phyloP scores from a whole-genome alignment of 78 protist genomes.

The Mastigamoeba balamuthi region DNA sequence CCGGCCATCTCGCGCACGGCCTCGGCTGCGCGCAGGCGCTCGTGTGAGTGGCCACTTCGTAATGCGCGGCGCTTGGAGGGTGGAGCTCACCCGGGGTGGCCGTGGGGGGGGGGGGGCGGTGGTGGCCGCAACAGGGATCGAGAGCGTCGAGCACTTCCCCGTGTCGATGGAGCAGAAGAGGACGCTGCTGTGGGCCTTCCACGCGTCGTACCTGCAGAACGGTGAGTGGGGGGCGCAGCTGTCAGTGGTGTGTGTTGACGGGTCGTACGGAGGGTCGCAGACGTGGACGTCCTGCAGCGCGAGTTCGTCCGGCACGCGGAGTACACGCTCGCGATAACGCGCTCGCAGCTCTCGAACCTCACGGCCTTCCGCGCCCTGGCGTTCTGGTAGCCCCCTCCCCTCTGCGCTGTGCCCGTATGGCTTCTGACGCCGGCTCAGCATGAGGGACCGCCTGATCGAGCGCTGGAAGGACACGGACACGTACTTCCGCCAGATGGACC shows the following conservation, averaged over 20 bases:
- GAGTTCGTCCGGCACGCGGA: constrained; percentile 46
- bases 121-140: too few species aligned
- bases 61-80: too few species aligned
- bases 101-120: too few species aligned
- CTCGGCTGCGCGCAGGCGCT: too few species aligned
- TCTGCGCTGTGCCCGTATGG: background rate
- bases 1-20: too few species aligned
- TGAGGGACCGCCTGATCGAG: constrained; percentile 48
- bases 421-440: background rate
- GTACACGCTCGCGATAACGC: constrained; percentile 46
- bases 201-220: constrained; percentile 25
- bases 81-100: too few species aligned
- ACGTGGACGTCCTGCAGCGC: constrained; percentile 7
- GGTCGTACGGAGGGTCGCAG: background rate
- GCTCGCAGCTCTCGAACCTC: constrained; percentile 11
- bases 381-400: background rate
- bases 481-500: constrained; percentile 19
- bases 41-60: too few species aligned
- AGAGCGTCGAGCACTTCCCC: background rate
- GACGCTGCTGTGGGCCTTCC: constrained; percentile 35
- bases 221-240: background rate
- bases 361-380: constrained; percentile 48
- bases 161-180: constrained; percentile 9
- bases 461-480: constrained; percentile 63
- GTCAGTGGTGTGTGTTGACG: background rate